A percentile compares a stretch with the other conserved stretches of the same genome.
Evolutionary conservation across 768 basidiomycete genomes (phyloP).

Genomic region (Pleurotus ostreatus): DNA sequence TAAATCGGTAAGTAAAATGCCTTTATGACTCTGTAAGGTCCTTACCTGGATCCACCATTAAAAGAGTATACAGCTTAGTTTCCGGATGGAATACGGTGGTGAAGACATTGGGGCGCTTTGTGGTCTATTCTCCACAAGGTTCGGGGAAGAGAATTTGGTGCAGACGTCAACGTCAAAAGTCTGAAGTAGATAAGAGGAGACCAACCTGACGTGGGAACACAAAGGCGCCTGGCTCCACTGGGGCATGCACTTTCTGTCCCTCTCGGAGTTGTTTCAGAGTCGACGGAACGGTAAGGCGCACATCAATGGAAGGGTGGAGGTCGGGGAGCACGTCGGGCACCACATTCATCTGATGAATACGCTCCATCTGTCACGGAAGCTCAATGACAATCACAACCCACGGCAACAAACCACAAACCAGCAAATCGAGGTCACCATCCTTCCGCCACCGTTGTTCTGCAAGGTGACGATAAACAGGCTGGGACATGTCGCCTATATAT

Average conservation of each 20-base stretch:
- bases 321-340: constrained; percentile 81
- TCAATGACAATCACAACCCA: neutral
- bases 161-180: too few relatives aligned
- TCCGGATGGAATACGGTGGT: constrained; percentile 82
- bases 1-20: too few relatives aligned
- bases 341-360: constrained; percentile 86
- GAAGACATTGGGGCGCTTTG: constrained; percentile 57
- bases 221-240: constrained; percentile 70
- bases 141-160: neutral
- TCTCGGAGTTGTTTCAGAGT: constrained; percentile 25
- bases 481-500: constrained; percentile 58
- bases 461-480: constrained; percentile 71
- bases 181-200: neutral
- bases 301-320: constrained; percentile 69
- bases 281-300: constrained; percentile 53
- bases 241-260: constrained; percentile 29
- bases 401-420: constrained; percentile 49
- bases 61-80: constrained; percentile 76
- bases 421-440: constrained; percentile 76
- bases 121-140: constrained; percentile 43
- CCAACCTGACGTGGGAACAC: constrained; percentile 65
- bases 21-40: neutral
- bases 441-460: constrained; percentile 83
- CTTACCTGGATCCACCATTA: constrained; percentile 84
- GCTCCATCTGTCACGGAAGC: constrained; percentile 68